Percentiles rank a stretch among this genome's conserved stretches.
Evolutionary conservation across 257 asterid genomes (phyloP).

Genomic region (Osmanthus fragrans): DNA sequence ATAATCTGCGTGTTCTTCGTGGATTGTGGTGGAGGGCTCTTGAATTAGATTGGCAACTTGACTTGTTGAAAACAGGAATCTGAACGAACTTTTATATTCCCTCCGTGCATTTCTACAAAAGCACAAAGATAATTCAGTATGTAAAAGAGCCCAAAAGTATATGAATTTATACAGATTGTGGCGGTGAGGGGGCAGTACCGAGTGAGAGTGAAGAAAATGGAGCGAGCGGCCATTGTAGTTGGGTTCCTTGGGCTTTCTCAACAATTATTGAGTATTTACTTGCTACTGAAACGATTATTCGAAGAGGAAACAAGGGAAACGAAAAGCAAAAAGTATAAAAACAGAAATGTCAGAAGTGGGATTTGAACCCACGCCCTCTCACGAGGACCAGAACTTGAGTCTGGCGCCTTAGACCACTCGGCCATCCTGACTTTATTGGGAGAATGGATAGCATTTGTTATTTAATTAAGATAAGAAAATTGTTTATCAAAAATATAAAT

Average conservation of each 20-base stretch:
- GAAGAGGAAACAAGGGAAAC: background rate
- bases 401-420: constrained; percentile 85
- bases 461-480: no score
- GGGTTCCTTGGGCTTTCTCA: background rate
- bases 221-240: constrained; percentile 69
- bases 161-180: background rate
- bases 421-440: constrained; percentile 74
- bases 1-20: constrained; percentile 27
- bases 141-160: background rate
- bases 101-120: constrained; percentile 38
- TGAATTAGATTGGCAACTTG: constrained; percentile 34
- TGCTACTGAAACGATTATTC: background rate
- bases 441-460: no score
- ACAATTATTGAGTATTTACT: background rate
- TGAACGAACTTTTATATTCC: constrained; percentile 29
- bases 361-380: constrained; percentile 74
- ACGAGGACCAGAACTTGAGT: constrained; percentile 76
- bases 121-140: background rate
- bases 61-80: constrained; percentile 55
- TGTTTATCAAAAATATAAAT: no score
- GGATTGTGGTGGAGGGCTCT: constrained; percentile 21
- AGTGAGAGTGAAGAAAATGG: constrained; percentile 53
- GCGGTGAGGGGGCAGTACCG: constrained; percentile 36
- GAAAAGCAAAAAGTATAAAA: no score
- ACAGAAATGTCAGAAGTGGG: constrained; percentile 40